Percentiles rank a stretch among this genome's conserved stretches.
Evolutionary conservation across 1,284 basidiomycete species (phyloP).

Genomic region (Cystobasidium sp.): DNA sequence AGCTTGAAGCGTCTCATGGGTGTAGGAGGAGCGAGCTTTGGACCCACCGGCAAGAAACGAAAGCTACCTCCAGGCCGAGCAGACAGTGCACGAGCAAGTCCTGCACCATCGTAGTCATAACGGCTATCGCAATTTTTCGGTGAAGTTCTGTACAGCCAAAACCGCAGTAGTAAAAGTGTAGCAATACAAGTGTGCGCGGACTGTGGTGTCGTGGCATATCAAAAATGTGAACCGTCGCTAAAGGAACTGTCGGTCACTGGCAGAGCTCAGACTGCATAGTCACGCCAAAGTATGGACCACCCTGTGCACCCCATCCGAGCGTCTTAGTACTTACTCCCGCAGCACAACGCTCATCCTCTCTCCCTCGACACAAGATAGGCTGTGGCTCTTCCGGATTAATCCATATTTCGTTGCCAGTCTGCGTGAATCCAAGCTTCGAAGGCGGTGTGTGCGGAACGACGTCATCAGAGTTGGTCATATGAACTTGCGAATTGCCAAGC

Average conservation of each 20-base stretch:
- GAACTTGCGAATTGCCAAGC: constrained; percentile 15
- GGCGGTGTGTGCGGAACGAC: constrained; percentile 12
- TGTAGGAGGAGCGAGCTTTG: constrained; percentile 43
- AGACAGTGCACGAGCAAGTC: constrained; percentile 20
- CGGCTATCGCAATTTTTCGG: neutral
- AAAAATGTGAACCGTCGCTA: neutral
- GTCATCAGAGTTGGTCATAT: constrained; percentile 5
- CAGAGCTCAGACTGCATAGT: constrained; percentile 5
- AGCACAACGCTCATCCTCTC: constrained; percentile 20
- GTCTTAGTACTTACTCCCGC: neutral
- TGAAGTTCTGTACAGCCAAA: no score
- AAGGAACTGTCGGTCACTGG: neutral
- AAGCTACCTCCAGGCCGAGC: constrained; percentile 40
- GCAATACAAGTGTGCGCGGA: no score
- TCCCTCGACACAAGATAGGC: constrained; percentile 15
- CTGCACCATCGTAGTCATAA: neutral
- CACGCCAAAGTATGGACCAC: constrained; percentile 29
- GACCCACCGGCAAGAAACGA: constrained; percentile 46
- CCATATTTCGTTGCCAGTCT: constrained; percentile 25
- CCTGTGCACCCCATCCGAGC: neutral
- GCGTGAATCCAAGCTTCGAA: neutral
- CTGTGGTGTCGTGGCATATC: neutral
- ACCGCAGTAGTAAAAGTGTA: no score
- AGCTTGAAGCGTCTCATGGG: constrained; percentile 73
- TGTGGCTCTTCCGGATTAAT: constrained; percentile 4